Conservation (phyloP, 2,329 filamentous ascomycete species). For the Curvularia sp. region DNA sequence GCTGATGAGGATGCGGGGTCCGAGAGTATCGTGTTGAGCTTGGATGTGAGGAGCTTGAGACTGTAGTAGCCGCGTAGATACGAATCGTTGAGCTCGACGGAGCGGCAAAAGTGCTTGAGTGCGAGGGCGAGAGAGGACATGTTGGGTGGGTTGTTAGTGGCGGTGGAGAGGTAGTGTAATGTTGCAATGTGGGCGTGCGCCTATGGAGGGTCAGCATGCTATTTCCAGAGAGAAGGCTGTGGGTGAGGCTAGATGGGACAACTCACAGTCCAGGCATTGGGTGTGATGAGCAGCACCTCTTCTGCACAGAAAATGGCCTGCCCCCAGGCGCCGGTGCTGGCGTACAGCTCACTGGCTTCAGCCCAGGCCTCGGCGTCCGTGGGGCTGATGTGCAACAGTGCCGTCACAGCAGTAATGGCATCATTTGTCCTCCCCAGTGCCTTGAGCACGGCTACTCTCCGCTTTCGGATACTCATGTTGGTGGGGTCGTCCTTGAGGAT, state of each 20-base stretch:
- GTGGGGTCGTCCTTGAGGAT: conserved; percentile 75
- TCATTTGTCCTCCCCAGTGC: conserved; percentile 74
- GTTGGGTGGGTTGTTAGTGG: conserved; percentile 34
- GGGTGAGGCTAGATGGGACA: not conserved
- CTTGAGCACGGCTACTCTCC: conserved; percentile 79
- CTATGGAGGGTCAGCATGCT: conserved; percentile 52
- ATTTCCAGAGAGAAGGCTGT: conserved; percentile 13
- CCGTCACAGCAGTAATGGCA: conserved; percentile 75
- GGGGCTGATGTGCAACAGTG: conserved; percentile 80
- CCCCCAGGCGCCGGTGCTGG: conserved; percentile 75
- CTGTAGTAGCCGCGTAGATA: conserved; percentile 94
- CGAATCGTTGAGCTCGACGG: conserved; percentile 90
- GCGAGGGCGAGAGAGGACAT: conserved; percentile 68
- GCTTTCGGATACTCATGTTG: conserved; percentile 85
- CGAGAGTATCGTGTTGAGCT: conserved; percentile 44
- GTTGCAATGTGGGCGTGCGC: conserved; percentile 89
- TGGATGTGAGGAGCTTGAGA: conserved; percentile 73
- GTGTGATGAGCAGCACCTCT: conserved; percentile 83
- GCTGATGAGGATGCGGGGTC: conserved; percentile 18
- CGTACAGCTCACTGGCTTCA: conserved; percentile 87
- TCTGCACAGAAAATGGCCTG: conserved; percentile 90
- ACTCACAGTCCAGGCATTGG: conserved; percentile 94
- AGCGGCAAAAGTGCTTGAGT: conserved; percentile 84
- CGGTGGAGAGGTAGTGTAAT: conserved; percentile 73
- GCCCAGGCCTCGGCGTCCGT: conserved; percentile 94